Percentiles rank a stretch among this genome's conserved stretches.
Conservation (phyloP, 768 basidiomycete species). For the Rhodotorula sphaerocarpa region DNA sequence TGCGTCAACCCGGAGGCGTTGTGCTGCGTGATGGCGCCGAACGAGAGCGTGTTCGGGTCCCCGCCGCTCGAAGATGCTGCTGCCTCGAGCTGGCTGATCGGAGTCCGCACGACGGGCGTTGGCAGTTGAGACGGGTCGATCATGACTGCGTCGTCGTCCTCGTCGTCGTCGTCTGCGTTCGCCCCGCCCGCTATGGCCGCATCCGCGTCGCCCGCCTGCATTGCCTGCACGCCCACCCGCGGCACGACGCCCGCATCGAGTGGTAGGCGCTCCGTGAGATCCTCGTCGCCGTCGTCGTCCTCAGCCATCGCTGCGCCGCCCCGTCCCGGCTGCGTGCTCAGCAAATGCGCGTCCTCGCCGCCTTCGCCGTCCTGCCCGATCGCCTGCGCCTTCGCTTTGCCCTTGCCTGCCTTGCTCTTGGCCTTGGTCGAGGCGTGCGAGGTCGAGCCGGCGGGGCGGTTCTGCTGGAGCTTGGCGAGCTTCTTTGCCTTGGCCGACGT, state of each 20-base stretch:
- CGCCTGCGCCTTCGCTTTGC: slow-evolving; percentile 18
- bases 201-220: background rate
- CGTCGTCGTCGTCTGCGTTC: slow-evolving; percentile 34
- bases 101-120: slow-evolving; percentile 46
- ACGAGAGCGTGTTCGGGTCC: slow-evolving; percentile 59
- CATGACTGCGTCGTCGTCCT: slow-evolving; percentile 39
- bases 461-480: slow-evolving; percentile 17
- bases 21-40: slow-evolving; percentile 28
- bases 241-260: slow-evolving; percentile 21
- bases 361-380: no score
- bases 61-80: slow-evolving; percentile 39
- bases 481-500: slow-evolving; percentile 17
- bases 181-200: slow-evolving; percentile 12
- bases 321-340: slow-evolving; percentile 32
- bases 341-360: slow-evolving; percentile 9
- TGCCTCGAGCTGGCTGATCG: slow-evolving; percentile 17
- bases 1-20: slow-evolving; percentile 49
- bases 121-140: slow-evolving; percentile 40
- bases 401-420: slow-evolving; percentile 13
- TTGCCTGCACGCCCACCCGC: background rate
- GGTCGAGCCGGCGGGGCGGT: background rate
- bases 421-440: background rate
- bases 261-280: slow-evolving; percentile 28
- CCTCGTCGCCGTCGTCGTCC: slow-evolving; percentile 13
- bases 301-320: background rate